Evolutionary conservation across 805 yeast species (phyloP).

Genomic region (Teunomyces kruisii): DNA sequence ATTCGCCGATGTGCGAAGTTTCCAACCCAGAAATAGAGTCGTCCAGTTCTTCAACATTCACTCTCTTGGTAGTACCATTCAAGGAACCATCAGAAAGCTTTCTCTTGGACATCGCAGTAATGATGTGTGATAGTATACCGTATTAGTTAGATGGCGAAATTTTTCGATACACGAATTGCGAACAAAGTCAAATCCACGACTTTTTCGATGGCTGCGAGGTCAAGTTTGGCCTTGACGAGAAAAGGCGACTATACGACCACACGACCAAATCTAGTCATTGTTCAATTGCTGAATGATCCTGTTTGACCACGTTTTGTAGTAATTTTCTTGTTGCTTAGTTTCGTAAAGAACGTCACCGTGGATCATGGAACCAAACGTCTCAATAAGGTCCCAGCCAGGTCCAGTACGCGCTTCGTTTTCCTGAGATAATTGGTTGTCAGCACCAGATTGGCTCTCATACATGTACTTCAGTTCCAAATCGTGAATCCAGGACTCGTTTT

Average conservation of each 20-base stretch:
- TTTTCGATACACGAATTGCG: background rate
- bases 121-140: background rate
- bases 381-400: conserved; percentile 28
- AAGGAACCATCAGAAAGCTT: conserved; percentile 10
- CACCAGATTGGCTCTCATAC: conserved; percentile 26
- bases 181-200: background rate
- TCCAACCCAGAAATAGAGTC: conserved; percentile 10
- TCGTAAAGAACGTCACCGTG: conserved; percentile 30
- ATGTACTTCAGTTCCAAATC: conserved; percentile 49
- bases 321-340: conserved; percentile 27
- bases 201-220: background rate
- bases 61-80: conserved; percentile 7
- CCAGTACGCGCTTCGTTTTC: conserved; percentile 35
- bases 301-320: conserved; percentile 33
- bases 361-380: conserved; percentile 35
- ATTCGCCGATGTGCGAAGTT: background rate
- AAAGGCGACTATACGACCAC: too few relatives aligned
- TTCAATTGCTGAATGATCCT: background rate
- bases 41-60: conserved; percentile 6
- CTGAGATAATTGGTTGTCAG: conserved; percentile 17
- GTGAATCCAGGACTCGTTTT: conserved; percentile 61
- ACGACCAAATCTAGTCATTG: background rate
- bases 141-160: background rate
- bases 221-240: too few relatives aligned
- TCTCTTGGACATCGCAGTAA: conserved; percentile 6